phyloP scores from a whole-genome alignment of 306 rosid species.

The Ziziphus jujuba region DNA sequence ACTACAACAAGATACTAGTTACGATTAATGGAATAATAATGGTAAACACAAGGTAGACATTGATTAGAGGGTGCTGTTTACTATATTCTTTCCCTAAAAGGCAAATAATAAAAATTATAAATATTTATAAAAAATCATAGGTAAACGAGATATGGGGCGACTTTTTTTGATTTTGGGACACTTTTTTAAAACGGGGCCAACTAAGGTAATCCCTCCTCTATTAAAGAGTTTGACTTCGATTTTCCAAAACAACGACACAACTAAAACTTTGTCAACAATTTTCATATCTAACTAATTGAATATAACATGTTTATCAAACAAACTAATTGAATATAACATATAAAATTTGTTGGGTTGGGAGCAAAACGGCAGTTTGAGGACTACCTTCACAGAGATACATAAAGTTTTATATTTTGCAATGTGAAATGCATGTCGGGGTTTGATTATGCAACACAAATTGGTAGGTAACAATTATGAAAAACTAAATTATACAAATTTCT shows the following conservation, averaged over 20 bases:
- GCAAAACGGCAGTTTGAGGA: constrained; percentile 8
- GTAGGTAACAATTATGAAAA: neutral
- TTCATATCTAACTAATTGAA: neutral
- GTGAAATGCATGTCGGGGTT: neutral
- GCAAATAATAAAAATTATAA: neutral
- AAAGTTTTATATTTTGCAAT: neutral
- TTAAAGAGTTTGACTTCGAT: constrained; percentile 24
- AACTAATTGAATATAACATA: too few species aligned
- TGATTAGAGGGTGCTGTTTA: too few species aligned
- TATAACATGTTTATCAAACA: too few species aligned
- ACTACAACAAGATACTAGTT: too few species aligned
- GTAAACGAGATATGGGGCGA: constrained; percentile 14
- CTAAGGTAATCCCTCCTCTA: neutral
- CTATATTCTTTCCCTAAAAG: neutral
- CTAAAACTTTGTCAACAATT: constrained; percentile 2
- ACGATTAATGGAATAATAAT: too few species aligned
- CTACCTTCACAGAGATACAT: neutral
- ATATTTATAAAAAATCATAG: constrained; percentile 6
- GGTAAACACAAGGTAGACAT: too few species aligned
- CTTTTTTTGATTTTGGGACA: constrained; percentile 9
- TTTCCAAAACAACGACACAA: neutral
- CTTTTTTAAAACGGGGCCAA: constrained; percentile 2
- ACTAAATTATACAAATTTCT: too few species aligned
- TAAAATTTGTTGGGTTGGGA: constrained; percentile 8
- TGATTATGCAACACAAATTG: constrained; percentile 14